Percentiles rank a stretch among this genome's conserved stretches.
phyloP scores from a whole-genome alignment of 2,329 filamentous ascomycete genomes.

The Waltergamsia citrina region DNA sequence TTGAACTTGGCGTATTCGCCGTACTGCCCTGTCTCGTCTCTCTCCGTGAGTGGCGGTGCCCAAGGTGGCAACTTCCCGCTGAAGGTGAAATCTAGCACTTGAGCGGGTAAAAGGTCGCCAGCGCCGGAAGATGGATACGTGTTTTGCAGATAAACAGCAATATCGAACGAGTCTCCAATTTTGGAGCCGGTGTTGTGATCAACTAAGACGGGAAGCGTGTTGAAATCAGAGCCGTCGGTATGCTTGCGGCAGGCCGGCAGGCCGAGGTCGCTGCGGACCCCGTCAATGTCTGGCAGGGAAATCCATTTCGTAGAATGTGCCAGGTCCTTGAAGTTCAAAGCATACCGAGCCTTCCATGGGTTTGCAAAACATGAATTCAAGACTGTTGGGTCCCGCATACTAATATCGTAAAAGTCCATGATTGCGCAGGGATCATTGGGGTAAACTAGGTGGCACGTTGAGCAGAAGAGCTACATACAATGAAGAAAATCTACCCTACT shows the following conservation, averaged over 20 bases:
- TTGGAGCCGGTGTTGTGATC: constrained; percentile 28
- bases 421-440: too few relatives aligned
- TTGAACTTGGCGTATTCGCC: constrained; percentile 41
- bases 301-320: constrained; percentile 35
- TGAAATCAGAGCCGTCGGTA: constrained; percentile 46
- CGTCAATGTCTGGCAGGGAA: constrained; percentile 37
- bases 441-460: too few relatives aligned
- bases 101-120: constrained; percentile 36
- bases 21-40: constrained; percentile 12
- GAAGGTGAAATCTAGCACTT: constrained; percentile 30
- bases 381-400: too few relatives aligned
- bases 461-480: too few relatives aligned
- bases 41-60: constrained; percentile 12
- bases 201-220: constrained; percentile 48
- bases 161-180: constrained; percentile 57
- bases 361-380: too few relatives aligned
- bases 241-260: constrained; percentile 42
- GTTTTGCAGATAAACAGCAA: constrained; percentile 48
- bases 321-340: constrained; percentile 30
- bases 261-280: constrained; percentile 34
- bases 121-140: constrained; percentile 34
- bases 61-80: constrained; percentile 29
- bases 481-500: too few relatives aligned
- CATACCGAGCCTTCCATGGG: constrained; percentile 23
- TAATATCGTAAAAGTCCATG: too few relatives aligned